Evolutionary conservation across 352 stramenopile genomes (phyloP).

Genomic region (Pythium myriotylum): DNA sequence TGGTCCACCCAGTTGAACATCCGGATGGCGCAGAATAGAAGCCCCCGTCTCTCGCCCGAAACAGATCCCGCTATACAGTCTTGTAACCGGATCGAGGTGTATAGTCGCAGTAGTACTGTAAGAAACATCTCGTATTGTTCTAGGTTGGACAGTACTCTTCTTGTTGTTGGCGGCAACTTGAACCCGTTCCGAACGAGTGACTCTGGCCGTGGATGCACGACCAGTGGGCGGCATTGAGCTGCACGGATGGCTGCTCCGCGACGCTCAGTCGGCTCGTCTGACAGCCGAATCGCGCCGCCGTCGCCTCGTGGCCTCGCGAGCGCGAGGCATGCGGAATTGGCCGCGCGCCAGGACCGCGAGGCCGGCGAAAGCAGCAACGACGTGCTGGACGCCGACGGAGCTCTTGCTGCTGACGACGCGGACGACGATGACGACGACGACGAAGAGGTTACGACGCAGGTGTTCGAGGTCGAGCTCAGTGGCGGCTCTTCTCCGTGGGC

Average conservation of each 20-base stretch:
- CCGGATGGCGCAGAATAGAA: conserved; percentile 22
- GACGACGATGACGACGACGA: conserved; percentile 37
- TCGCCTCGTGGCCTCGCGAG: conserved; percentile 17
- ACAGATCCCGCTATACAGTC: conserved; percentile 10
- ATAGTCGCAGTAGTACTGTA: conserved; percentile 9
- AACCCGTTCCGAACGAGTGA: conserved; percentile 13
- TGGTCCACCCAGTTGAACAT: conserved; percentile 27
- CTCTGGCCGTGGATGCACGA: neutral
- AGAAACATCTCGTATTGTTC: conserved; percentile 5
- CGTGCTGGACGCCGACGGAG: neutral
- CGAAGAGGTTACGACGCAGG: conserved; percentile 56
- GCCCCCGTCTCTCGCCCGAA: conserved; percentile 17
- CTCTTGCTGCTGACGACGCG: neutral
- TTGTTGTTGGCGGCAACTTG: conserved; percentile 26
- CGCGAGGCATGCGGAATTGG: conserved; percentile 25
- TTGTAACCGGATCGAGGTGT: conserved; percentile 12
- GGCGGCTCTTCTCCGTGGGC: conserved; percentile 54
- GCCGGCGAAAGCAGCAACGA: conserved; percentile 6
- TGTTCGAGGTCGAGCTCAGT: conserved; percentile 68
- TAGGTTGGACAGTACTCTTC: conserved; percentile 11
- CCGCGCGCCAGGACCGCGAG: conserved; percentile 22
- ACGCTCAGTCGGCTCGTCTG: neutral
- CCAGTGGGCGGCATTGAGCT: neutral
- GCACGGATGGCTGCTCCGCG: neutral
- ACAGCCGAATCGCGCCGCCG: conserved; percentile 1